Base-by-base conservation (phyloP, 225 moss, liverwort and hornwort genomes). In the Straminergon stramineum region DNA sequence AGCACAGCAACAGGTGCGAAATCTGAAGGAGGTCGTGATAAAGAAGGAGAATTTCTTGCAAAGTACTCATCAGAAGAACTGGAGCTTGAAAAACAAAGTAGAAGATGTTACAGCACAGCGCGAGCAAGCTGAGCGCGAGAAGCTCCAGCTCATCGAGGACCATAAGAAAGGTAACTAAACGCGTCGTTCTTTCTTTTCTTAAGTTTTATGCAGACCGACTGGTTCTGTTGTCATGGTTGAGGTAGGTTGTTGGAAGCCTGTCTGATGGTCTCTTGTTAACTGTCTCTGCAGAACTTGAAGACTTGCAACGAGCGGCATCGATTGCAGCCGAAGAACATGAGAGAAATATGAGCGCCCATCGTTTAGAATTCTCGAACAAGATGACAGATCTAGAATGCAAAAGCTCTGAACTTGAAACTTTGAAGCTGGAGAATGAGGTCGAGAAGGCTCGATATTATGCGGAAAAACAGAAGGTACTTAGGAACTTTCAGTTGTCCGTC, bases 371-470 rank as follows among this genome's bases (percentile, higher is more conserved):
- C 87, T 90, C 92, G 39, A 92, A 34, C 32, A 95, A 90, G 83
- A 92, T 95, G 95, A 90, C 85, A 57, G 87, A 87, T 41, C 85
- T 96, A 35, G 88, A 93, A 71, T 80, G 87, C 48, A 90, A 89
- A 37, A 93, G 94, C 78, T 75, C 87, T n/a, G 91, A 88, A 30
- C 91, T 96, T 48, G 91, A 97, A 81, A 88, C 87, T 56, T 88
- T 91, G 73, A 94, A 95, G 81, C 85, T 95, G 45, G 87, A 93
- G 66, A 97, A 89, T 83, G 91, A 92, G 76, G 94, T 90, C 65
- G 97, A 97, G 69, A 95, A 84, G 66, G 86, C 81, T 81, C 93
- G 87, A 62, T 75, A 92, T 61, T 63, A 89, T 81, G 86, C 65
- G 28, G 92, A 90, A 52, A 88, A 89, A 86, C 58, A 79, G 74